phyloP scores from a whole-genome alignment of 2,329 filamentous ascomycete genomes.

The Sporothrix brasiliensis region DNA sequence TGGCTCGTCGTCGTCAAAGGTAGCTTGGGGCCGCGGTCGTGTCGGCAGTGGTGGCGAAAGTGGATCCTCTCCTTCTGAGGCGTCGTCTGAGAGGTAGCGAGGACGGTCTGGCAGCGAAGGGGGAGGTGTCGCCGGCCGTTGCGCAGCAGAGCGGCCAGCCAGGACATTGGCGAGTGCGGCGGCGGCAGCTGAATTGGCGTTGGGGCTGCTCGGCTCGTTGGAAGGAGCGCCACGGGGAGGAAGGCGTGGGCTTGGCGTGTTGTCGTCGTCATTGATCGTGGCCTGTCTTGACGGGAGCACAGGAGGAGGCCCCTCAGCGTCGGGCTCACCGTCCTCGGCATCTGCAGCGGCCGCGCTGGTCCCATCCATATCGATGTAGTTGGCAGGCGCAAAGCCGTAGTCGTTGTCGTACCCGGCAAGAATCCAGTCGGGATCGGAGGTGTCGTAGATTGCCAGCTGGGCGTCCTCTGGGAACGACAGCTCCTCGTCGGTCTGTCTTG shows the following conservation, averaged over 20 bases:
- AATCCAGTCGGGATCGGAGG: slow-evolving; percentile 93
- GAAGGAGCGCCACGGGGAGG: slow-evolving; percentile 44
- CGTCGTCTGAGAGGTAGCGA: slow-evolving; percentile 67
- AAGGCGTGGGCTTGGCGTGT: slow-evolving; percentile 47
- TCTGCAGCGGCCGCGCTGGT: slow-evolving; percentile 48
- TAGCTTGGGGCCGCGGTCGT: slow-evolving; percentile 60
- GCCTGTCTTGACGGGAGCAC: slow-evolving; percentile 51
- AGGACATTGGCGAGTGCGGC: slow-evolving; percentile 61
- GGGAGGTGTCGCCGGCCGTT: slow-evolving; percentile 50
- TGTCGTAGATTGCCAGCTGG: slow-evolving; percentile 81
- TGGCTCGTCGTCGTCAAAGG: slow-evolving; percentile 43
- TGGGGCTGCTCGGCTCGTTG: slow-evolving; percentile 42
- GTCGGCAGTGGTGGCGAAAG: slow-evolving; percentile 63
- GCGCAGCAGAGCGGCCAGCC: slow-evolving; percentile 46
- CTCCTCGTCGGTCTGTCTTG: slow-evolving; percentile 95
- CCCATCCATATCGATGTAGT: slow-evolving; percentile 74
- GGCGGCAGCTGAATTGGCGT: slow-evolving; percentile 51
- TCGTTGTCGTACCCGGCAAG: slow-evolving; percentile 82
- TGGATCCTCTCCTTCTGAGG: slow-evolving; percentile 67
- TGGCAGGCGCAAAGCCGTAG: slow-evolving; percentile 92
- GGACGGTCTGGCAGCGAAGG: slow-evolving; percentile 52
- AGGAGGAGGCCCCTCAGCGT: slow-evolving; percentile 48
- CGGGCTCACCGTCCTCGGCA: slow-evolving; percentile 44
- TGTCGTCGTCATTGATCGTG: slow-evolving; percentile 44
- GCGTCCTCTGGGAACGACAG: slow-evolving; percentile 92